Evolutionary conservation across 306 rosid species (phyloP), one percentile per base, ranked within the genome.

Genomic region (Prunus persica): DNA sequence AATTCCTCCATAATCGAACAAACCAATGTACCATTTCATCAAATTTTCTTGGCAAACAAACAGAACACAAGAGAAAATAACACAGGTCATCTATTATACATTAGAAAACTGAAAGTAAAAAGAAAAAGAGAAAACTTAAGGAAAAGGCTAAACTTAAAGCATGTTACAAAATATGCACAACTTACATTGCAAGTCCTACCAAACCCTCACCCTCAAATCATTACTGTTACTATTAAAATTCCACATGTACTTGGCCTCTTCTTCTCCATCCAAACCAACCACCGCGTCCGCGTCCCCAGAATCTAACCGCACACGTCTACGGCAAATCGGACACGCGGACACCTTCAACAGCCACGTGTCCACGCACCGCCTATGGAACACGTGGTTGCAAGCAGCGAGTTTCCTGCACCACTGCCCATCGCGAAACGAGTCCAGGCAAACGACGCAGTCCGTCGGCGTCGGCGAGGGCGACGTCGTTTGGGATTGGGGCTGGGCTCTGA

Each of bases 331-430:
- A 50, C 99, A 95, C 0, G 91, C 87, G 5, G 93, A 83, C 13
- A 83, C 87, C 87, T 88, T 95, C 3, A 89, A 51, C 30, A 95
- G 77, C 97, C 99, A 95, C 58, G 89, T 69, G 79, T 95, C 99
- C 28, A 95, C 71, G 52, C 97, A 95, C 22, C 84, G 80, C 27
- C 89, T 81, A 32, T 95, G 97, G 25, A 92, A 92, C 32, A 90
- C 69, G 73, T 95, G 97, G 24, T 89, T 78, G 58, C 97, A 95
- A 0, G 65, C 88, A 10, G 74, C 38, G 62, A 95, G 97, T 47
- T 78, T 85, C 16, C 97, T 49, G 80, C 97, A 92, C 90, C 97
- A 89, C 63, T 92, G 97, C 41, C 84, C 91, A 43, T 78, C 76
- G 30, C 89, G 82, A 28, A 90, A 89, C 19, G 82, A 79, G 38